Base-by-base conservation (phyloP, 257 asterid genomes). In the Ajuga chamaepitys region DNA sequence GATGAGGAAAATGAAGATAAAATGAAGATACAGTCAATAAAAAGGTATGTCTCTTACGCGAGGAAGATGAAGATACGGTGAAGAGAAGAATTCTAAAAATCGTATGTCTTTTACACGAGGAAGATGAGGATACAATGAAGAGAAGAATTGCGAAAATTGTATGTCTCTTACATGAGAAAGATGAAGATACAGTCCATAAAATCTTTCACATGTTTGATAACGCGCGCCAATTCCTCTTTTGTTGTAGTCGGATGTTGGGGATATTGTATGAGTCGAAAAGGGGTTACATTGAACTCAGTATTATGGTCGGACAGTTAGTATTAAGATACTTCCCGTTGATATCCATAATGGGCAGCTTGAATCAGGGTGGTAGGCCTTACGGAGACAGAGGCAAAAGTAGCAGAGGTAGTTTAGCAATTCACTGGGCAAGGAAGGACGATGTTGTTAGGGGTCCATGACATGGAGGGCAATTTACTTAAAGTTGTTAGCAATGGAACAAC, bases 301-400 rank as follows among this genome's bases (percentile, higher is more conserved):
- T 67, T 89, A 89, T n/a, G 97, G 97, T 16, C 78, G 97, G 54
- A 89, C 95, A 0, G 95, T 89, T 9, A 89, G 95, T 72, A 87
- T 89, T 73, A 89, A 89, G 61, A 89, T 89, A 61, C 89, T 89
- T n/a, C 97, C 97, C 0, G 97, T 89, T 41, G 97, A 95, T 48
- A 89, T 89, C 46, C 95, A 89, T 66, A 81, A 87, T 95, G 92
- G 85, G 1, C 97, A 83, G 82, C 95, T 89, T 72, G 86, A 87
- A 58, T 86, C 90, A n/a, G n/a, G 2, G 88, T 87, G 63, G 67
- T 89, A 76, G 76, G 83, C 77, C 81, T 85, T 44, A 74, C 82
- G 0, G 88, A 87, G 70, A 85, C 97, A 0, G 86, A 82, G 78
- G 69, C 77, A 2, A 89, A 85, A 75, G 89, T 89, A 10, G 71